Evolutionary conservation across 768 basidiomycete genomes (phyloP).

Genomic region (Sarcodon sp.): DNA sequence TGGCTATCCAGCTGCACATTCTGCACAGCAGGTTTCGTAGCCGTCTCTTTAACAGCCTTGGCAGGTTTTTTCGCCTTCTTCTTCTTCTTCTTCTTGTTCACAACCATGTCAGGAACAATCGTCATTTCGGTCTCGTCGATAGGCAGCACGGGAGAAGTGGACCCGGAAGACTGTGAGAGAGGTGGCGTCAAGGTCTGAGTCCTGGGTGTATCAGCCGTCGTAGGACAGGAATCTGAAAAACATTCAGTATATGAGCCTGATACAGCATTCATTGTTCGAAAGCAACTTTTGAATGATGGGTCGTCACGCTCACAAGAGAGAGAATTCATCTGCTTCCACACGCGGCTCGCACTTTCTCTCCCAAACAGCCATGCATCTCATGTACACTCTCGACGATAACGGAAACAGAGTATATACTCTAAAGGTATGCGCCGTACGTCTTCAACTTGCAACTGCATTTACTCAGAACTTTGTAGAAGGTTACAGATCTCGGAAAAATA

Average conservation of each 20-base stretch:
- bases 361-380: slow-evolving; percentile 73
- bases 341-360: neutral
- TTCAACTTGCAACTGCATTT: neutral
- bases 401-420: slow-evolving; percentile 88
- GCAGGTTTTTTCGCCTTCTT: slow-evolving; percentile 3
- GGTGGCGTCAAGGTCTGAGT: neutral
- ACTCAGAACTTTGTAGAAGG: slow-evolving; percentile 45
- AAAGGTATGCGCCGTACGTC: slow-evolving; percentile 41
- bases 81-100: neutral
- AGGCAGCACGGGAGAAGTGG: neutral
- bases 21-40: neutral
- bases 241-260: no score
- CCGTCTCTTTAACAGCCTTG: neutral
- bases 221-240: no score
- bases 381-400: slow-evolving; percentile 75
- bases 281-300: no score
- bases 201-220: neutral
- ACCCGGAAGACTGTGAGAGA: neutral
- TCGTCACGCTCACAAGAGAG: no score
- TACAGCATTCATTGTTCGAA: no score
- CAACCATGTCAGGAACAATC: neutral
- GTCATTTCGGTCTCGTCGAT: neutral
- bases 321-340: neutral
- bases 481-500: slow-evolving; percentile 64
- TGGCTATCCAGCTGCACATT: slow-evolving; percentile 18